Conservation (phyloP, 331 rosid genomes). For the Rhamnella rubrinervis region DNA sequence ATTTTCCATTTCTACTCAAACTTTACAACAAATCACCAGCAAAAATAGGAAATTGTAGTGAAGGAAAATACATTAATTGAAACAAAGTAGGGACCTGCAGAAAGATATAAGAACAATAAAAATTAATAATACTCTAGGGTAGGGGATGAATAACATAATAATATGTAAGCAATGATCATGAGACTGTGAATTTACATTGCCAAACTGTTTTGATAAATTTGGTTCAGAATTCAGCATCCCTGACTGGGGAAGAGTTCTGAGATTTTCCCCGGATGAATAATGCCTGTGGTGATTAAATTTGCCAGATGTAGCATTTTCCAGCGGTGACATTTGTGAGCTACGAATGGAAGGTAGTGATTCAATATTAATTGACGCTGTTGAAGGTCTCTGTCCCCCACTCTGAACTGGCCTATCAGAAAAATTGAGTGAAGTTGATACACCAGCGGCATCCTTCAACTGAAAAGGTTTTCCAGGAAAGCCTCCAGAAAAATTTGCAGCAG, state of each 20-base stretch:
- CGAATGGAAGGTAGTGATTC: constrained; percentile 43
- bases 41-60: too few relatives aligned
- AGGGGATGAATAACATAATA: neutral
- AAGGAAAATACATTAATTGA: too few relatives aligned
- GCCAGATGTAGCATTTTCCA: constrained; percentile 33
- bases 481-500: constrained; percentile 31
- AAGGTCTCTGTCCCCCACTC: constrained; percentile 41
- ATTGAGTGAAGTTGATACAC: constrained; percentile 29
- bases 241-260: constrained; percentile 38
- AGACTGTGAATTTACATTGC: constrained; percentile 55
- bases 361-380: constrained; percentile 37
- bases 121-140: neutral
- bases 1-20: too few relatives aligned
- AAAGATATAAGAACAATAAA: neutral
- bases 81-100: neutral
- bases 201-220: constrained; percentile 60
- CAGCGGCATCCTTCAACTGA: constrained; percentile 26
- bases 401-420: constrained; percentile 38
- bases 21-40: too few relatives aligned
- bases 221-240: constrained; percentile 52
- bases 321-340: constrained; percentile 39
- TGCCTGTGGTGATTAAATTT: constrained; percentile 44
- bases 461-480: constrained; percentile 35
- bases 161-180: constrained; percentile 11
- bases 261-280: constrained; percentile 45